These are phyloP conservation scores for Xylariomycetidae sp. DNA, from an alignment of 2,329 filamentous ascomycete genomes.

Conservation along the genomic window DNA sequence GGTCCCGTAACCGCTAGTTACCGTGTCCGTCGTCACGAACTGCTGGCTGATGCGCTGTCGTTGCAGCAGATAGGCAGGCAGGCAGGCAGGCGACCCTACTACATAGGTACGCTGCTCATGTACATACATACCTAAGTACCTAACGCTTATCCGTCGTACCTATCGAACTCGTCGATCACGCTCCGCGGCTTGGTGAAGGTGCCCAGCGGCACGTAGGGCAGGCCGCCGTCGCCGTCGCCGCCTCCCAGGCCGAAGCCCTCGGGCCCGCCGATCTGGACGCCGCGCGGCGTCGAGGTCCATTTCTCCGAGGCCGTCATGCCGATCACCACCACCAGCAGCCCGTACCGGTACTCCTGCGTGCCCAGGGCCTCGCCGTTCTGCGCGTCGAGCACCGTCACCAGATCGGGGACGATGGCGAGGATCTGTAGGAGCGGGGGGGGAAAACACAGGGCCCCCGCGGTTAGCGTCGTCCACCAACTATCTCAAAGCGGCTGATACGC, in stretches of 20 bases:
- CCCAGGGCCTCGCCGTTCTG: conserved; percentile 52
- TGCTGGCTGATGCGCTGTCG: no score
- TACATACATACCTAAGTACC: no score
- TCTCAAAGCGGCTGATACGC: no score
- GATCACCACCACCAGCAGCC: conserved; percentile 43
- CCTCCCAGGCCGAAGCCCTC: conserved; percentile 42
- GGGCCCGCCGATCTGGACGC: conserved; percentile 44
- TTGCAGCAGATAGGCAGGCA: no score
- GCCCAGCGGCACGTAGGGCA: conserved; percentile 42
- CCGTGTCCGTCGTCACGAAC: no score
- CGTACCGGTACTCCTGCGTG: conserved; percentile 51
- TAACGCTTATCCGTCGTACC: no score
- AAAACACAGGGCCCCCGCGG: no score
- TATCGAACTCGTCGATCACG: conserved; percentile 46
- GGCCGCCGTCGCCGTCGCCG: no score
- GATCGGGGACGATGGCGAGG: conserved; percentile 49
- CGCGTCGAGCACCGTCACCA: conserved; percentile 50
- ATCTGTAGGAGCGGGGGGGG: conserved; percentile 28
- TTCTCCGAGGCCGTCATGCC: conserved; percentile 39
- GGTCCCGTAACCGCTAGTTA: no score
- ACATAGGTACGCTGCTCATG: no score
- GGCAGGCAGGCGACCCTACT: no score
- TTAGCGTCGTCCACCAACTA: no score
- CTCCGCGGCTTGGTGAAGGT: conserved; percentile 43
- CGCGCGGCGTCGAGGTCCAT: conserved; percentile 36